Evolutionary conservation across 345 rosid species (phyloP).

Genomic region (Dipteronia dyeriana): DNA sequence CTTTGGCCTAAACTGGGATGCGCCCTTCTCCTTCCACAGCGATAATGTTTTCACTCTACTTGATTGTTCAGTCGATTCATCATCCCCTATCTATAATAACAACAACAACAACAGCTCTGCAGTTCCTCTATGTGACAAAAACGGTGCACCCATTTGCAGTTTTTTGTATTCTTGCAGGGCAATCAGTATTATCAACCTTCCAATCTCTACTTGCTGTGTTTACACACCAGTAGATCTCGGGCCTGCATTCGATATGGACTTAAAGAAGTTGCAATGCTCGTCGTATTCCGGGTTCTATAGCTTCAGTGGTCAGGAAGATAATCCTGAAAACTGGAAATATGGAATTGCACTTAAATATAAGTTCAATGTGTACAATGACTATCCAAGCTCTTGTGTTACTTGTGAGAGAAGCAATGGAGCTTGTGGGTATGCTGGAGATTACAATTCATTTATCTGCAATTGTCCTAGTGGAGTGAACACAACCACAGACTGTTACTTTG

Average conservation of each 20-base stretch:
- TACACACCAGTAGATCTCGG: conserved; percentile 88
- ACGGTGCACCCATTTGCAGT: conserved; percentile 77
- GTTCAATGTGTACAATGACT: conserved; percentile 75
- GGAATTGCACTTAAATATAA: conserved; percentile 82
- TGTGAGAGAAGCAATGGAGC: conserved; percentile 84
- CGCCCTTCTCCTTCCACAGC: conserved; percentile 79
- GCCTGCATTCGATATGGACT: conserved; percentile 77
- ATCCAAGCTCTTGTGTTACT: conserved; percentile 58
- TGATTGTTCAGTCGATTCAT: conserved; percentile 55
- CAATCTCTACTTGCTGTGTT: conserved; percentile 85
- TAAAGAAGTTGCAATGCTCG: conserved; percentile 61
- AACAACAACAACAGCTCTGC: conserved; percentile 30
- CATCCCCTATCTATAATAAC: conserved; percentile 55
- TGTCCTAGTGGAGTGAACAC: conserved; percentile 75
- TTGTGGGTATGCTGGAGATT: conserved; percentile 62
- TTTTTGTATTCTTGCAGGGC: conserved; percentile 79
- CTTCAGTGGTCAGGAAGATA: conserved; percentile 69
- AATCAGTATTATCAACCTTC: conserved; percentile 65
- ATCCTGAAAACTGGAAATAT: conserved; percentile 85
- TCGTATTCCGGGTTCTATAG: conserved; percentile 83
- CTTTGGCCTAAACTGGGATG: conserved; percentile 86
- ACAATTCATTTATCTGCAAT: conserved; percentile 59
- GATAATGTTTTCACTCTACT: conserved; percentile 78
- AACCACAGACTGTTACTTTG: conserved; percentile 64
- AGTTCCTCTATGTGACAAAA: conserved; percentile 64